Percentiles rank a stretch among this genome's conserved stretches.
Evolutionary conservation across 176 grass and related monocot genomes (phyloP).

Genomic region (Dendrocalamus sinicus): DNA sequence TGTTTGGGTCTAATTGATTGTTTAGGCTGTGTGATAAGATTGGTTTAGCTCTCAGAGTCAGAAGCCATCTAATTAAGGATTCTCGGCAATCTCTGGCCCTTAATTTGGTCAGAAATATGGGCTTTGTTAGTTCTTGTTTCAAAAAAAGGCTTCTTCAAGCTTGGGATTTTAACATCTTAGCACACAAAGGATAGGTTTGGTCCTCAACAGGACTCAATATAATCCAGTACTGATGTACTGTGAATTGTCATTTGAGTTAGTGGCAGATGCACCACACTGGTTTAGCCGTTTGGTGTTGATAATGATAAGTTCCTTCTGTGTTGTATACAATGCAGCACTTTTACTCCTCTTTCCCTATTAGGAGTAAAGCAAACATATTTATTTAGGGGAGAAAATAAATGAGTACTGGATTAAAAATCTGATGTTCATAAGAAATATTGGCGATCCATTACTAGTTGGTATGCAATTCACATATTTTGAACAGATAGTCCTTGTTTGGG

Average conservation of each 20-base stretch:
- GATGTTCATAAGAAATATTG: background rate
- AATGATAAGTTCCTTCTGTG: background rate
- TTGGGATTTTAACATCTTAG: background rate
- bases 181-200: background rate
- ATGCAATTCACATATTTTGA: background rate
- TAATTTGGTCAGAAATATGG: background rate
- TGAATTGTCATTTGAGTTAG: background rate
- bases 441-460: background rate
- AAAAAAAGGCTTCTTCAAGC: background rate
- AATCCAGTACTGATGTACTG: background rate
- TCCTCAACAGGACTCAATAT: background rate
- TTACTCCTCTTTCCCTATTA: background rate
- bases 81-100: background rate
- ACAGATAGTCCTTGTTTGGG: background rate
- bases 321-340: background rate
- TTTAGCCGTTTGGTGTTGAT: background rate
- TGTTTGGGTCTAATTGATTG: background rate
- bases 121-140: background rate
- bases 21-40: background rate
- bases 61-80: background rate
- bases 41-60: background rate
- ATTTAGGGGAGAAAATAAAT: background rate
- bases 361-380: background rate
- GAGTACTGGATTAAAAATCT: background rate
- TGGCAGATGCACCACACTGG: background rate